phyloP scores from a whole-genome alignment of 2,329 filamentous ascomycete species.

The Grosmannia penicillata region DNA sequence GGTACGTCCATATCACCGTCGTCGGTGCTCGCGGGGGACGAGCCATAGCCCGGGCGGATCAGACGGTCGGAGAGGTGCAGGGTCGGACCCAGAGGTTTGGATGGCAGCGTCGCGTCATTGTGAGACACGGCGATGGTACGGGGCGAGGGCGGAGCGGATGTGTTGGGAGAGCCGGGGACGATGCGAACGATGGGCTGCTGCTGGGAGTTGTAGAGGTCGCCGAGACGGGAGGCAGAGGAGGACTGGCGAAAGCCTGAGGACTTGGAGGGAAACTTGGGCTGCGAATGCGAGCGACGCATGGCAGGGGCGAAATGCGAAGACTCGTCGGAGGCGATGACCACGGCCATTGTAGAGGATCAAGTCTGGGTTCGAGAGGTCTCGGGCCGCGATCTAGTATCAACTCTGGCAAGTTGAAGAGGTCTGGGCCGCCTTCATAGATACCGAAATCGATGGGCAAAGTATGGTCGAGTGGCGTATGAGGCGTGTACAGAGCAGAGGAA shows the following conservation, averaged over 20 bases:
- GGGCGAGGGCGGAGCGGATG: conserved; percentile 43
- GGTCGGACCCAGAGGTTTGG: conserved; percentile 42
- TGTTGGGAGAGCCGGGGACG: conserved; percentile 31
- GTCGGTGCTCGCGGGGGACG: conserved; percentile 15
- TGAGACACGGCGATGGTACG: conserved; percentile 34
- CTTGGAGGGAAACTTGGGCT: conserved; percentile 36
- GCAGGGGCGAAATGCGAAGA: conserved; percentile 39
- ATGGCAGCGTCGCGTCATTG: conserved; percentile 41
- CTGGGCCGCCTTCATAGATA: too few species aligned
- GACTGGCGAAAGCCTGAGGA: conserved; percentile 28
- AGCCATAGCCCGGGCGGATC: conserved; percentile 27
- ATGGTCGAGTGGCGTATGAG: too few species aligned
- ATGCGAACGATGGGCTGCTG: conserved; percentile 11
- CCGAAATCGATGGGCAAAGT: too few species aligned
- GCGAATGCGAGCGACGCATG: conserved; percentile 45
- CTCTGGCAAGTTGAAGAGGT: too few species aligned
- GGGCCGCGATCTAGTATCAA: not conserved
- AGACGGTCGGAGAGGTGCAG: conserved; percentile 45
- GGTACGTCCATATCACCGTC: conserved; percentile 7
- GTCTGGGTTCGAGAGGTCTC: not conserved
- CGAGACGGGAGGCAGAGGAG: conserved; percentile 28
- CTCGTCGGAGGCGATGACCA: conserved; percentile 42
- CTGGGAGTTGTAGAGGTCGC: conserved; percentile 25
- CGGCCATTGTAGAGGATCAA: conserved; percentile 29
- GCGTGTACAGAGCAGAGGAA: too few species aligned